A percentile compares a stretch with the other conserved stretches of the same genome.
Conservation (phyloP, 208 protist species). For the Acanthamoeba healyi region DNA sequence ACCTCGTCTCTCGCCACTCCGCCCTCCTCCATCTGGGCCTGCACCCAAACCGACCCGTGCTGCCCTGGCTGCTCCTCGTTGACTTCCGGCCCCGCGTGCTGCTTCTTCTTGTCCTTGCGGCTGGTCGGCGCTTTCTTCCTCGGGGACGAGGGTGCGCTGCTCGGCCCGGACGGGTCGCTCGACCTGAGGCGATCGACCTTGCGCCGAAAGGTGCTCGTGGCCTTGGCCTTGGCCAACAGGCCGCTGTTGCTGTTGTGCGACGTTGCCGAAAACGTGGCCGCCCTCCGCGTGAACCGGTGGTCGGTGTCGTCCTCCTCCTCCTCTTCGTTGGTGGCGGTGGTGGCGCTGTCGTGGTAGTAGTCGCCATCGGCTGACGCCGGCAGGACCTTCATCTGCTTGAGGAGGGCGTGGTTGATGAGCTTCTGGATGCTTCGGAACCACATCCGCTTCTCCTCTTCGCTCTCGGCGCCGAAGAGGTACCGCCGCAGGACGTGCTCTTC, state of each 20-base stretch:
- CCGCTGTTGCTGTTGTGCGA: not conserved
- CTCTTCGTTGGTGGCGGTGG: no score
- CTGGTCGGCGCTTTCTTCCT: not conserved
- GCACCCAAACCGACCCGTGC: not conserved
- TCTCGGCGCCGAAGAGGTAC: not conserved
- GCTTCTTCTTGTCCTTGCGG: not conserved
- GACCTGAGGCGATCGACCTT: not conserved
- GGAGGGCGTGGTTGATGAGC: constrained; percentile 44
- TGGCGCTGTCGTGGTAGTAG: not conserved
- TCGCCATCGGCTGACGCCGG: no score
- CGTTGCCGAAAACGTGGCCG: not conserved
- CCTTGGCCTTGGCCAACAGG: not conserved
- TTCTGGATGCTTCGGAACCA: constrained; percentile 23
- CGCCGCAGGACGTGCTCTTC: not conserved
- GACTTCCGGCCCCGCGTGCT: not conserved
- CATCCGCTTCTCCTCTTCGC: constrained; percentile 11
- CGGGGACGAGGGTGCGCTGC: not conserved
- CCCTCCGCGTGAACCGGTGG: no score
- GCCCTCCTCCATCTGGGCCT: not conserved
- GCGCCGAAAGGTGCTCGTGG: not conserved
- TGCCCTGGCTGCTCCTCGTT: not conserved
- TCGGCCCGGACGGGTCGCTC: not conserved
- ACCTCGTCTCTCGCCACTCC: not conserved
- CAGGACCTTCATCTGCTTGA: not conserved
- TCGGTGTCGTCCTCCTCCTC: no score